These are phyloP conservation scores for Pulveroboletus frians DNA, from an alignment of 768 basidiomycete species.

Conservation along the genomic window DNA sequence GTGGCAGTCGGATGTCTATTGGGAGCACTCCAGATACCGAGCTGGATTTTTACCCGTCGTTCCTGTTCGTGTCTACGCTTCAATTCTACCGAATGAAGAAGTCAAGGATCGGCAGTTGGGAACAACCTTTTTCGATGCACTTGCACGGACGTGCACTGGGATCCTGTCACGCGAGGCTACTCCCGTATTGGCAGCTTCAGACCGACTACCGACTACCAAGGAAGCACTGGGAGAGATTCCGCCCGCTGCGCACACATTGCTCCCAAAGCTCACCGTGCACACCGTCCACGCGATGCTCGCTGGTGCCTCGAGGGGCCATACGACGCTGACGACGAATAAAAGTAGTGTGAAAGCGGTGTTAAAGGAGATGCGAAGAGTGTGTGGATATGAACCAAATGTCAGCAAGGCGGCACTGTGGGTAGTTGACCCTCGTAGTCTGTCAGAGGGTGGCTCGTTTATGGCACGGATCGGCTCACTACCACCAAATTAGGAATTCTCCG, in stretches of 20 bases:
- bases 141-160: constrained; percentile 48
- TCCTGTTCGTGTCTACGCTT: constrained; percentile 50
- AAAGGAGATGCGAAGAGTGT: constrained; percentile 49
- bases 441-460: no score
- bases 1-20: constrained; percentile 42
- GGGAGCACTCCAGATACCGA: constrained; percentile 59
- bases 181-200: not conserved
- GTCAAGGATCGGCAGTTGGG: not conserved
- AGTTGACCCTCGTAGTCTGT: constrained; percentile 65
- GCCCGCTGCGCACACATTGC: constrained; percentile 49
- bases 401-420: constrained; percentile 57
- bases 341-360: constrained; percentile 73
- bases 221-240: constrained; percentile 37
- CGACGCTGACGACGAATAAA: constrained; percentile 83
- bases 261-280: constrained; percentile 65
- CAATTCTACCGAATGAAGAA: constrained; percentile 16
- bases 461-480: no score
- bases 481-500: no score
- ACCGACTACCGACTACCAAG: not conserved
- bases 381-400: constrained; percentile 4
- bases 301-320: constrained; percentile 69
- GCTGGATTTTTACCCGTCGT: constrained; percentile 50
- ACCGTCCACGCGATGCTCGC: constrained; percentile 69
- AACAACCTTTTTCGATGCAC: constrained; percentile 39
- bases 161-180: constrained; percentile 46